A percentile compares a stretch with the other conserved stretches of the same genome.
Conservation (phyloP, 1,284 basidiomycete genomes). For the Moniliophthora roreri region DNA sequence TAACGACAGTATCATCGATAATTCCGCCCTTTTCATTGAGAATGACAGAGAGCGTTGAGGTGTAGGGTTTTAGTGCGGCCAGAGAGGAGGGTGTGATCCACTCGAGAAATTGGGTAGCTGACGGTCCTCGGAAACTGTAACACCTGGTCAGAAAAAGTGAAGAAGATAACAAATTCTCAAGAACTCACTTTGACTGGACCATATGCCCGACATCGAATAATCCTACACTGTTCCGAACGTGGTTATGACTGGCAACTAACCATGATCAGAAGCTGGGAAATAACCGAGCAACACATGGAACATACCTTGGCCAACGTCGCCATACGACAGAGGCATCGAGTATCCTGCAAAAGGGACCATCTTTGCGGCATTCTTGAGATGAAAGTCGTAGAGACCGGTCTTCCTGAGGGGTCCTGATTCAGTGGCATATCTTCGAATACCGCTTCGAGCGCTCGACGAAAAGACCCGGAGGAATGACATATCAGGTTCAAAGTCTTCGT, state of each 20-base stretch:
- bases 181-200: conserved; percentile 78
- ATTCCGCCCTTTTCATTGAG: conserved; percentile 92
- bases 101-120: conserved; percentile 78
- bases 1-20: conserved; percentile 91
- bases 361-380: conserved; percentile 83
- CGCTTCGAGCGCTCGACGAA: too few species aligned
- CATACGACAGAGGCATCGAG: conserved; percentile 92
- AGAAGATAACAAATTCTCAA: conserved; percentile 5
- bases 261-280: not conserved
- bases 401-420: conserved; percentile 27
- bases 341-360: conserved; percentile 98
- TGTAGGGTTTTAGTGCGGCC: conserved; percentile 62
- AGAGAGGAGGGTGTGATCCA: conserved; percentile 85
- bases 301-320: conserved; percentile 78
- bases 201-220: conserved; percentile 99
- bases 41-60: conserved; percentile 84
- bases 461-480: too few species aligned
- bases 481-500: too few species aligned
- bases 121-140: conserved; percentile 71
- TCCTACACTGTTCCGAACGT: conserved; percentile 83
- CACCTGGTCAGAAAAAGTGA: not conserved
- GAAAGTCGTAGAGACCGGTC: conserved; percentile 92
- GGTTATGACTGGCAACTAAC: conserved; percentile 87
- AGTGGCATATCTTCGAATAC: too few species aligned
- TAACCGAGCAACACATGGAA: conserved; percentile 10